These are phyloP conservation scores for Xylariaceae sp. DNA, from an alignment of 2,329 filamentous ascomycete genomes.

Conservation along the genomic window DNA sequence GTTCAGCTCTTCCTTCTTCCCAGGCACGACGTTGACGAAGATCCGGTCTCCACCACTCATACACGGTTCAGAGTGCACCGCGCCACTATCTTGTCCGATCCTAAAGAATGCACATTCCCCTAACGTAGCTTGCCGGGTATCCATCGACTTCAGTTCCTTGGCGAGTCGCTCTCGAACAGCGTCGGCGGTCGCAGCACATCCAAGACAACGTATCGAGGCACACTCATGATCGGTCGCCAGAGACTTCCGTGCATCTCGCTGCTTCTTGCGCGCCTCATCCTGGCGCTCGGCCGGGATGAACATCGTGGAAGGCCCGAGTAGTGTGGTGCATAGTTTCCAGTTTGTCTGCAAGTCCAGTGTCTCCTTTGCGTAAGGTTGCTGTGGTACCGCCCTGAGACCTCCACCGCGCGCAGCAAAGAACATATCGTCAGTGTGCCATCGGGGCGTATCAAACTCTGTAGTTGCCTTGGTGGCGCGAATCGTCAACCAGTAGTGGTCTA, in stretches of 20 bases:
- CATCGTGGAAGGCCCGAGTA: conserved; percentile 43
- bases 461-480: conserved; percentile 43
- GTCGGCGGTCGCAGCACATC: conserved; percentile 40
- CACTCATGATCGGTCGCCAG: conserved; percentile 36
- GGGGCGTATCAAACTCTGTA: conserved; percentile 39
- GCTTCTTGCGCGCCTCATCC: conserved; percentile 29
- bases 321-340: conserved; percentile 46
- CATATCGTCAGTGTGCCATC: conserved; percentile 49
- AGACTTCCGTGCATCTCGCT: conserved; percentile 27
- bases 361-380: not conserved
- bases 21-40: conserved; percentile 38
- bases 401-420: conserved; percentile 34
- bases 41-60: conserved; percentile 31
- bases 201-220: conserved; percentile 39
- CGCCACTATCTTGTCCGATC: conserved; percentile 38
- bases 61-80: conserved; percentile 40
- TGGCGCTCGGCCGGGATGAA: conserved; percentile 37
- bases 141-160: conserved; percentile 22
- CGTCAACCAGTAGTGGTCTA: conserved; percentile 44
- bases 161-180: conserved; percentile 35
- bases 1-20: conserved; percentile 32
- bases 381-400: conserved; percentile 11
- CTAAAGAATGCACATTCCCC: conserved; percentile 40
- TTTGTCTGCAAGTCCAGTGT: conserved; percentile 31
- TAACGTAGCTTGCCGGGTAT: conserved; percentile 14